Evolutionary conservation across 352 stramenopile genomes (phyloP).

Genomic region (Pythium folliculosum): DNA sequence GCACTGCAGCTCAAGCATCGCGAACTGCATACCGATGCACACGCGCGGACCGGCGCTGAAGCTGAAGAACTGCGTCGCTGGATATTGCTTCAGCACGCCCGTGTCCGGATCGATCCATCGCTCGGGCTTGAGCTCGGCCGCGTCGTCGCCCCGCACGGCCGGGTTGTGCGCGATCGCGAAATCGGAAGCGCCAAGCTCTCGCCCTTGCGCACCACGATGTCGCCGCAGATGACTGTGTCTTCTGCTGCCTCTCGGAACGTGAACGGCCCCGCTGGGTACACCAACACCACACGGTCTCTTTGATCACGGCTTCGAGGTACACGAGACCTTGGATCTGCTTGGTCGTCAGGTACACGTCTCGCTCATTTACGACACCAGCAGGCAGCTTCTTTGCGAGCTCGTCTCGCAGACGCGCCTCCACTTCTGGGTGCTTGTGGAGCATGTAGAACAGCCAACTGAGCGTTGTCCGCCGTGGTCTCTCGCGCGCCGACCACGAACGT

Average conservation of each 20-base stretch:
- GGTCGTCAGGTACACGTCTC: constrained; percentile 30
- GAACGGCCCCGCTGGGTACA: constrained; percentile 59
- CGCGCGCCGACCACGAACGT: too few species aligned
- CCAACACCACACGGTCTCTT: constrained; percentile 63
- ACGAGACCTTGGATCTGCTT: constrained; percentile 45
- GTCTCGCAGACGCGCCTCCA: too few species aligned
- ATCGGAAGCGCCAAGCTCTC: constrained; percentile 21
- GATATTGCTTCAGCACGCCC: constrained; percentile 11
- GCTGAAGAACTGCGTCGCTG: constrained; percentile 32
- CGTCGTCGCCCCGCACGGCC: constrained; percentile 50
- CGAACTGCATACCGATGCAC: constrained; percentile 47
- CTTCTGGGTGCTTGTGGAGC: too few species aligned
- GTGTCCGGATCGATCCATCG: constrained; percentile 45
- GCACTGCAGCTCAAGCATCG: constrained; percentile 45
- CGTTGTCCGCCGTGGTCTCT: too few species aligned
- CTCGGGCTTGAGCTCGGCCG: constrained; percentile 55
- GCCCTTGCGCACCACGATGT: constrained; percentile 31
- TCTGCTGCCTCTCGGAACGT: constrained; percentile 57
- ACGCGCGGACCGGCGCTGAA: constrained; percentile 49
- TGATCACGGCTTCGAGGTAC: constrained; percentile 64
- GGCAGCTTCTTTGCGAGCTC: too few species aligned
- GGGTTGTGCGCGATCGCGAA: constrained; percentile 34
- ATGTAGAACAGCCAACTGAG: too few species aligned
- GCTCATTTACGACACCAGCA: too few species aligned
- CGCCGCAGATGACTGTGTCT: constrained; percentile 48